Conservation (phyloP, 345 rosid species). For the Melaleuca quinquenervia region DNA sequence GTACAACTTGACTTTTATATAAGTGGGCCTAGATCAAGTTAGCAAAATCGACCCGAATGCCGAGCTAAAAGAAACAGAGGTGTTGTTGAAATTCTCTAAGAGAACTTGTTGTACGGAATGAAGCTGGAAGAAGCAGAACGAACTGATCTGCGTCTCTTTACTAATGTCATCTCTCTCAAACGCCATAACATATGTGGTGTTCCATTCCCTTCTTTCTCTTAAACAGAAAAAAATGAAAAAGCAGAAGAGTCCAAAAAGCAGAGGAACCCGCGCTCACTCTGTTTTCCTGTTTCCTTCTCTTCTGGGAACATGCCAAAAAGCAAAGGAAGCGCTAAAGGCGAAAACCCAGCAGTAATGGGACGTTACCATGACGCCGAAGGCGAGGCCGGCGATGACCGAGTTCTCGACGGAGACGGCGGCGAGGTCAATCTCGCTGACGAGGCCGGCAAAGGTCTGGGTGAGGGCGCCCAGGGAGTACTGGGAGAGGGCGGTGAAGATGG, state of each 20-base stretch:
- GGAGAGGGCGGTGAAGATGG: conserved; percentile 59
- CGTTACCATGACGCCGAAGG: conserved; percentile 70
- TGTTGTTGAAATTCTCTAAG: not conserved
- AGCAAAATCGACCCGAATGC: not conserved
- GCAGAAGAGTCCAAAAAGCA: not conserved
- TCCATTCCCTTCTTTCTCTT: not conserved
- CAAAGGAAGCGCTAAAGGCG: not conserved
- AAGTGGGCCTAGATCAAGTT: not conserved
- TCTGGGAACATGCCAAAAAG: not conserved
- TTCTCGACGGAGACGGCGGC: conserved; percentile 90
- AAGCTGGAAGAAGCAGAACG: not conserved
- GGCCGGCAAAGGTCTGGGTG: conserved; percentile 78
- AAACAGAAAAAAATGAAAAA: not conserved
- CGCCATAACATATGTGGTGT: not conserved
- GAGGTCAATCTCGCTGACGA: conserved; percentile 60
- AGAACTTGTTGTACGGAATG: not conserved
- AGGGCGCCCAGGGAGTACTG: conserved; percentile 91
- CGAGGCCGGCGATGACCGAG: conserved; percentile 79
- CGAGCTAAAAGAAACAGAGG: not conserved
- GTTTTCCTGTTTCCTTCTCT: not conserved
- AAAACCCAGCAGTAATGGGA: not conserved
- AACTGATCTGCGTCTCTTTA: not conserved
- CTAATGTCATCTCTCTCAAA: not conserved
- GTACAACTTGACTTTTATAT: not conserved
- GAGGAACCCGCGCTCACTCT: not conserved